Conservation (phyloP, 805 yeast genomes). For the Starmerella sp. region DNA sequence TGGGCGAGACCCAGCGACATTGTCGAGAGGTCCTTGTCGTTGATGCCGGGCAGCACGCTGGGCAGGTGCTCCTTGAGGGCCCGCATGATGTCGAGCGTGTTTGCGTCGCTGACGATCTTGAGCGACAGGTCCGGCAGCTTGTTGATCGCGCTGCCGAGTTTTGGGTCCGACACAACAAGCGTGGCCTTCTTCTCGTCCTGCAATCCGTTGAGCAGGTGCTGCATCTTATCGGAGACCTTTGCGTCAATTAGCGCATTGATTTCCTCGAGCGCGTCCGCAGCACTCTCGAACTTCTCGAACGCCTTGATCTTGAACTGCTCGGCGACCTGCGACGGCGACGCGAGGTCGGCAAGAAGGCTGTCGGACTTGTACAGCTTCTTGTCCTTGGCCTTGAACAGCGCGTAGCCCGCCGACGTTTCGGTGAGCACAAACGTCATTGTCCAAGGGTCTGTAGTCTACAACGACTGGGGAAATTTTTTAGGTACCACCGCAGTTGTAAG, state of each 20-base stretch:
- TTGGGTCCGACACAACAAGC: constrained; percentile 86
- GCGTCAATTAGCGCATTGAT: constrained; percentile 88
- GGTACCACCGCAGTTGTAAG: constrained; percentile 3
- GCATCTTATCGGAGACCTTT: constrained; percentile 75
- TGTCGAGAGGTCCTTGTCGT: constrained; percentile 70
- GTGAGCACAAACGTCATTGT: constrained; percentile 49
- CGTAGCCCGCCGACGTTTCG: constrained; percentile 98
- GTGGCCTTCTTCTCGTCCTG: constrained; percentile 53
- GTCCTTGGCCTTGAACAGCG: constrained; percentile 92
- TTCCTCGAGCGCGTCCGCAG: constrained; percentile 94
- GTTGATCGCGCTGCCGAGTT: constrained; percentile 92
- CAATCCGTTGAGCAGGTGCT: constrained; percentile 45
- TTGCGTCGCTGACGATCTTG: constrained; percentile 87
- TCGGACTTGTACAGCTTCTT: constrained; percentile 88
- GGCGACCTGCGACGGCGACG: constrained; percentile 73
- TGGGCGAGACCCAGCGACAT: constrained; percentile 98
- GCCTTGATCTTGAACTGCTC: constrained; percentile 89
- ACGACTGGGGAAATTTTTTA: constrained; percentile 13
- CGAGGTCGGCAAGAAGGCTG: constrained; percentile 60
- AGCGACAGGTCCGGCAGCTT: constrained; percentile 74
- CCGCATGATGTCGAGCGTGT: constrained; percentile 86
- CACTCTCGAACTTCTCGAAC: constrained; percentile 86
- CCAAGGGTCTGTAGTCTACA: background rate
- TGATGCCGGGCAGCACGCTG: constrained; percentile 84
- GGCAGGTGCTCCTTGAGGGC: constrained; percentile 92